Conservation (phyloP, 495 filamentous ascomycete genomes). For the Collariella sp. region DNA sequence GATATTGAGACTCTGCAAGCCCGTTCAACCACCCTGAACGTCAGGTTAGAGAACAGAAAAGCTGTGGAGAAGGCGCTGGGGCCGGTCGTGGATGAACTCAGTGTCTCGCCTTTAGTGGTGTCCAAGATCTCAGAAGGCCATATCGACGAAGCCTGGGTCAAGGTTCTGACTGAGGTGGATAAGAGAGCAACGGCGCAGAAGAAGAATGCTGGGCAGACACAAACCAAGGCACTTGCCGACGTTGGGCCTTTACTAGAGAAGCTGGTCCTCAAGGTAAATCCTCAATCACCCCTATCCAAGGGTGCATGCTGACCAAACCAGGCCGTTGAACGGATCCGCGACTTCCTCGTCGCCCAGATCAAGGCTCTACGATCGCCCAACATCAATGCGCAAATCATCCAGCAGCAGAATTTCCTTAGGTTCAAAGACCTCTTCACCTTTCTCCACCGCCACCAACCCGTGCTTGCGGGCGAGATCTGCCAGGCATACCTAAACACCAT, state of each 20-base stretch:
- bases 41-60: slow-evolving; percentile 81
- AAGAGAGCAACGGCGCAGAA: slow-evolving; percentile 65
- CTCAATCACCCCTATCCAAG: not conserved
- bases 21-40: slow-evolving; percentile 73
- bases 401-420: slow-evolving; percentile 78
- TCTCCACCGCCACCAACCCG: slow-evolving; percentile 65
- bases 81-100: slow-evolving; percentile 86
- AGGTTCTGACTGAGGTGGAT: slow-evolving; percentile 76
- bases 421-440: slow-evolving; percentile 85
- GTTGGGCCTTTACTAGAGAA: slow-evolving; percentile 76
- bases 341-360: slow-evolving; percentile 88
- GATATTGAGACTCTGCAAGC: slow-evolving; percentile 92
- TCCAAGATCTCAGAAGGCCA: slow-evolving; percentile 75
- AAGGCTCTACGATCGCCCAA: slow-evolving; percentile 86
- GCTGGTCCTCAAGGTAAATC: slow-evolving; percentile 64
- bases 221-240: slow-evolving; percentile 69
- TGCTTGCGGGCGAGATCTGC: slow-evolving; percentile 75
- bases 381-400: slow-evolving; percentile 92
- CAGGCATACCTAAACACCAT: slow-evolving; percentile 97
- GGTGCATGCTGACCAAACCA: slow-evolving; percentile 23
- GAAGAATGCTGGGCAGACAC: slow-evolving; percentile 48
- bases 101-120: slow-evolving; percentile 72
- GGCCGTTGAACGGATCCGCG: slow-evolving; percentile 88
- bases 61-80: slow-evolving; percentile 81
- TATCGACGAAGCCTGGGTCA: slow-evolving; percentile 86